Conservation (phyloP, 2,329 filamentous ascomycete species). For the Xylariaceae sp. region DNA sequence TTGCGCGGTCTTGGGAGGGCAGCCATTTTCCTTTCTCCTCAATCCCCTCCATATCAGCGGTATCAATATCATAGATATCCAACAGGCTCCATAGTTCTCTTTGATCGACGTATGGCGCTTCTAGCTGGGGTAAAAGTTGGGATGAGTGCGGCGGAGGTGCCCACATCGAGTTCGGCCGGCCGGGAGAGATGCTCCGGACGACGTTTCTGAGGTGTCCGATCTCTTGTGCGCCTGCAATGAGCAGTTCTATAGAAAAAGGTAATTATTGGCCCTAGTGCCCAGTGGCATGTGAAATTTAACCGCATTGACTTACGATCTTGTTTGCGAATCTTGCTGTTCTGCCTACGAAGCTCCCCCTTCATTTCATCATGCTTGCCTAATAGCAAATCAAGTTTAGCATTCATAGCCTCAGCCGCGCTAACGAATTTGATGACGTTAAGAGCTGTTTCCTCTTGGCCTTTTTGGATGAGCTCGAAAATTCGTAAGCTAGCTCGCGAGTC, state of each 20-base stretch:
- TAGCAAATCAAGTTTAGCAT: not conserved
- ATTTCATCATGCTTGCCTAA: not conserved
- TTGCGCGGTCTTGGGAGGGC: not conserved
- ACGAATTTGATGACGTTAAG: too few species aligned
- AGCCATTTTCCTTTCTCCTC: not conserved
- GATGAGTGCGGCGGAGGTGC: not conserved
- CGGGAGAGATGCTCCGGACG: not conserved
- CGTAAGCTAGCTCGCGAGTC: conserved; percentile 2
- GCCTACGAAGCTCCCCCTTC: not conserved
- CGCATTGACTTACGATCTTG: not conserved
- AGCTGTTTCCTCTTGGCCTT: too few species aligned
- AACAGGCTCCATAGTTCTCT: not conserved
- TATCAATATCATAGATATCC: conserved; percentile 1
- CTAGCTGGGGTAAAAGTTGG: not conserved
- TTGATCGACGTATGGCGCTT: not conserved
- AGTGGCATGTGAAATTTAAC: not conserved
- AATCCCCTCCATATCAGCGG: not conserved
- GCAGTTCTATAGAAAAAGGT: not conserved
- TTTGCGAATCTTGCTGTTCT: not conserved
- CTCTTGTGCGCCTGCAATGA: not conserved
- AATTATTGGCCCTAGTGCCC: not conserved
- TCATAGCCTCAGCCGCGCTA: not conserved
- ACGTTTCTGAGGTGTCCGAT: not conserved
- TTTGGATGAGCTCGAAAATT: not conserved
- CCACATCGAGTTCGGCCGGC: conserved; percentile 2